phyloP scores from a whole-genome alignment of 2,329 filamentous ascomycete species.

The Tolypocladium capitatum region DNA sequence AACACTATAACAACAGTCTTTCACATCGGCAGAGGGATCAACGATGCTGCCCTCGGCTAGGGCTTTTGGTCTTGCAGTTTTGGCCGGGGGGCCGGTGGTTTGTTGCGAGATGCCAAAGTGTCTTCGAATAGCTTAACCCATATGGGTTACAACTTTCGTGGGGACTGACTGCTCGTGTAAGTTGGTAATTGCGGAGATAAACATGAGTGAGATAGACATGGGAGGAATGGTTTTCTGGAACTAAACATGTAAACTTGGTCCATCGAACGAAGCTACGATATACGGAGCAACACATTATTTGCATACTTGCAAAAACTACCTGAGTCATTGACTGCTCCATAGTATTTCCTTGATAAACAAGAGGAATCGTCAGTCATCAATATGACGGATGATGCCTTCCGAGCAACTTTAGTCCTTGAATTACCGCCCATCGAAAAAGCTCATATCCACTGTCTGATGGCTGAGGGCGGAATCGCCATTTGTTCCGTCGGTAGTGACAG shows the following conservation, averaged over 20 bases:
- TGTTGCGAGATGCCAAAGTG: slow-evolving; percentile 52
- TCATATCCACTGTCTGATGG: slow-evolving; percentile 51
- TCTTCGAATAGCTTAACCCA: slow-evolving; percentile 63
- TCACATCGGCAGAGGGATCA: slow-evolving; percentile 55
- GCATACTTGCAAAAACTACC: slow-evolving; percentile 50
- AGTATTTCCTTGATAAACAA: slow-evolving; percentile 51
- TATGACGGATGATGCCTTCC: slow-evolving; percentile 54
- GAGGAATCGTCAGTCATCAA: slow-evolving; percentile 54
- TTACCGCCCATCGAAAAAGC: slow-evolving; percentile 53
- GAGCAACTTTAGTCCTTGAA: slow-evolving; percentile 52
- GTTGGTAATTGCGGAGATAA: slow-evolving; percentile 47
- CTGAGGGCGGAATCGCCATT: slow-evolving; percentile 54
- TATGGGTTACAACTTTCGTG: slow-evolving; percentile 52
- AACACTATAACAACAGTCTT: slow-evolving; percentile 52
- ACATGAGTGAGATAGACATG: slow-evolving; percentile 53
- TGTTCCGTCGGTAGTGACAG: slow-evolving; percentile 53
- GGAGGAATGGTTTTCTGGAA: slow-evolving; percentile 61
- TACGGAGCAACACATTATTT: background rate
- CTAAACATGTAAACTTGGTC: slow-evolving; percentile 6
- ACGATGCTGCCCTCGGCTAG: slow-evolving; percentile 50
- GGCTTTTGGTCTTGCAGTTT: slow-evolving; percentile 41
- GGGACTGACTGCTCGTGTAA: slow-evolving; percentile 42
- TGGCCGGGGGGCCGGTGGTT: slow-evolving; percentile 45
- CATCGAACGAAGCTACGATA: too few species aligned
- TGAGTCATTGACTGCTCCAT: slow-evolving; percentile 56